phyloP scores from a whole-genome alignment of 1,284 basidiomycete genomes.

The Pascua sp. region DNA sequence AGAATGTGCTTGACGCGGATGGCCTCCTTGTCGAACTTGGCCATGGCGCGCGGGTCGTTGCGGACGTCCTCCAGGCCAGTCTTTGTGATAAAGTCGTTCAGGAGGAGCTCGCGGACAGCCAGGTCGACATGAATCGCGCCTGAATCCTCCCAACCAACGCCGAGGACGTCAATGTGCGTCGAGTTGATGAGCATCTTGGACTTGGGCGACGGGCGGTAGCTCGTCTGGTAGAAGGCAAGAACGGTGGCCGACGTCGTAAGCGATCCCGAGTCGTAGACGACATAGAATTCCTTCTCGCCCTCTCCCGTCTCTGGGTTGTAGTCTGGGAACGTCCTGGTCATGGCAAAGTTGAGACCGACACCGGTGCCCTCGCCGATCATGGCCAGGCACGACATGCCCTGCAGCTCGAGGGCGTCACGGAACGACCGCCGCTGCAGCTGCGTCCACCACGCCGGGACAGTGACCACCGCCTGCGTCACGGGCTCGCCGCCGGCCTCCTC shows the following conservation, averaged over 20 bases:
- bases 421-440: slow-evolving; percentile 84
- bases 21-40: slow-evolving; percentile 91
- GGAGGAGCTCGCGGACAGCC: slow-evolving; percentile 74
- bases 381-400: slow-evolving; percentile 76
- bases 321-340: slow-evolving; percentile 78
- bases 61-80: slow-evolving; percentile 28
- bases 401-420: slow-evolving; percentile 83
- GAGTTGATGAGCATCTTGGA: slow-evolving; percentile 55
- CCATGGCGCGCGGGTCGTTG: slow-evolving; percentile 76
- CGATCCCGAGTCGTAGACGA: slow-evolving; percentile 93
- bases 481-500: slow-evolving; percentile 65
- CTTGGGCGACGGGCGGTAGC: slow-evolving; percentile 46
- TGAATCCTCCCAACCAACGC: slow-evolving; percentile 74
- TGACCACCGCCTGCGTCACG: slow-evolving; percentile 75
- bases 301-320: slow-evolving; percentile 34
- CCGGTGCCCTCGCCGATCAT: slow-evolving; percentile 91
- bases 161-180: slow-evolving; percentile 70
- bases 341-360: slow-evolving; percentile 91
- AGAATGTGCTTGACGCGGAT: slow-evolving; percentile 86
- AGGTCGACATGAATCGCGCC: slow-evolving; percentile 83
- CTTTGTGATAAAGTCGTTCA: slow-evolving; percentile 68
- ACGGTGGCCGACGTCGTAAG: slow-evolving; percentile 82
- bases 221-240: slow-evolving; percentile 68
- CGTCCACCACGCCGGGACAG: slow-evolving; percentile 80
- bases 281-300: slow-evolving; percentile 69